Percentiles rank a stretch among this genome's conserved stretches.
phyloP scores from a whole-genome alignment of 2,329 filamentous ascomycete genomes.

The Trichophyton equinum region DNA sequence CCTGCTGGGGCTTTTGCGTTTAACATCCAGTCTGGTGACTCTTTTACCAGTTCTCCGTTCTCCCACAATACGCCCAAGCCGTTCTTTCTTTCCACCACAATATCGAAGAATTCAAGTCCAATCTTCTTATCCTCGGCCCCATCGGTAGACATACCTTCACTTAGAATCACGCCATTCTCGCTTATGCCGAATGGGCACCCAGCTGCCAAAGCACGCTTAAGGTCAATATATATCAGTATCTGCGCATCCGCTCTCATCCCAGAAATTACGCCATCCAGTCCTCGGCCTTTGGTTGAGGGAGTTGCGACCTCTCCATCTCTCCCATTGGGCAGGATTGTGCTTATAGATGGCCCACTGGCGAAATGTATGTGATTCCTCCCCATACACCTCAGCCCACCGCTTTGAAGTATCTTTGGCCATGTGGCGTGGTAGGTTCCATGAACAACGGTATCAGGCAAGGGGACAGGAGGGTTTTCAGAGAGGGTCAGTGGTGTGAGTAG shows the following conservation, averaged over 20 bases:
- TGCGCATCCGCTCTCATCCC: conserved; percentile 72
- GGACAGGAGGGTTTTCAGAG: conserved; percentile 21
- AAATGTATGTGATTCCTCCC: conserved; percentile 81
- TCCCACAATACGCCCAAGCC: conserved; percentile 59
- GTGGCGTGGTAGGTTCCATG: conserved; percentile 81
- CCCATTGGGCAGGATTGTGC: conserved; percentile 22
- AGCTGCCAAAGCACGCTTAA: conserved; percentile 50
- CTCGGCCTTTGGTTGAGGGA: conserved; percentile 12
- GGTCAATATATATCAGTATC: conserved; percentile 64
- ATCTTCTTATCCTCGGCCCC: conserved; percentile 44
- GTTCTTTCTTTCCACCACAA: conserved; percentile 60
- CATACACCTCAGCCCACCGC: conserved; percentile 72
- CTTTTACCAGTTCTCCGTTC: conserved; percentile 42
- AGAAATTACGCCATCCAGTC: conserved; percentile 46
- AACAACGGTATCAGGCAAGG: conserved; percentile 54
- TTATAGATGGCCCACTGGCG: conserved; percentile 54
- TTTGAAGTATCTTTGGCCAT: conserved; percentile 61
- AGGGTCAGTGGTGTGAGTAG: conserved; percentile 57
- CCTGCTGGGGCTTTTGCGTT: conserved; percentile 26
- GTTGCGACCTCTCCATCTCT: conserved; percentile 12
- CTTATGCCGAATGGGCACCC: conserved; percentile 63
- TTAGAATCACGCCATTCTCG: conserved; percentile 63
- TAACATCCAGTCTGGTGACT: conserved; percentile 32
- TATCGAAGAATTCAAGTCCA: conserved; percentile 54
- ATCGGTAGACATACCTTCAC: conserved; percentile 39